phyloP scores from a whole-genome alignment of 805 yeast species.

The Ogataea ganodermae region DNA sequence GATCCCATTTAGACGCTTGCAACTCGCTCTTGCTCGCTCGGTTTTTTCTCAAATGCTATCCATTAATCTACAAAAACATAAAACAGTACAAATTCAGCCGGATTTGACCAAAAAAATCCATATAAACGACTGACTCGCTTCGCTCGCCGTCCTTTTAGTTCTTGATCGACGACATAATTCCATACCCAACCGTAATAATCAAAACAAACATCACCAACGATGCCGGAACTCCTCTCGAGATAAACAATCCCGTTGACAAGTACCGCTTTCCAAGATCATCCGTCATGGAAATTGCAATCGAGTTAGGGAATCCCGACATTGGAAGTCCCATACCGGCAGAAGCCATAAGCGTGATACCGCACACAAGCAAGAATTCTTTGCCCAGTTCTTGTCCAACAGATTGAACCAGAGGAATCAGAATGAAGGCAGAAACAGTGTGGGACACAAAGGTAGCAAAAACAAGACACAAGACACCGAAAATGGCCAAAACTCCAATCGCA shows the following conservation, averaged over 20 bases:
- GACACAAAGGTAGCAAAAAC: conserved; percentile 57
- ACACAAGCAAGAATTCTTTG: conserved; percentile 49
- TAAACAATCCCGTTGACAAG: conserved; percentile 48
- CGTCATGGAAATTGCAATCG: conserved; percentile 57
- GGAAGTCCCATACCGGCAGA: conserved; percentile 61
- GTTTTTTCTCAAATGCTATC: neutral
- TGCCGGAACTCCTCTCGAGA: conserved; percentile 54
- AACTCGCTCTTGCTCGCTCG: neutral
- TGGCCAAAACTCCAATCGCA: conserved; percentile 46
- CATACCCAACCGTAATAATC: conserved; percentile 51
- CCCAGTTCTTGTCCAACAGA: conserved; percentile 49
- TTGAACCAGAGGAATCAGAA: conserved; percentile 51
- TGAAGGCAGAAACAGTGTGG: conserved; percentile 57
- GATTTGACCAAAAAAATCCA: no score
- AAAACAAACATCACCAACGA: conserved; percentile 46
- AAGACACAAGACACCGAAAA: conserved; percentile 50
- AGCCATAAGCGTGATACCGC: conserved; percentile 51
- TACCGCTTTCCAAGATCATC: conserved; percentile 56
- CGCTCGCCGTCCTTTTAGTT: conserved; percentile 7
- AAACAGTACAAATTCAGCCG: neutral
- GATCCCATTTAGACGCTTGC: neutral
- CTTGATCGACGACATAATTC: conserved; percentile 42
- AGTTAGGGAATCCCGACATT: conserved; percentile 58
- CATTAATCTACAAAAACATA: neutral
- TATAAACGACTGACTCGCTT: no score